These are phyloP conservation scores for Plectranthus barbatus DNA, from an alignment of 257 asterid species.

Conservation along the genomic window DNA sequence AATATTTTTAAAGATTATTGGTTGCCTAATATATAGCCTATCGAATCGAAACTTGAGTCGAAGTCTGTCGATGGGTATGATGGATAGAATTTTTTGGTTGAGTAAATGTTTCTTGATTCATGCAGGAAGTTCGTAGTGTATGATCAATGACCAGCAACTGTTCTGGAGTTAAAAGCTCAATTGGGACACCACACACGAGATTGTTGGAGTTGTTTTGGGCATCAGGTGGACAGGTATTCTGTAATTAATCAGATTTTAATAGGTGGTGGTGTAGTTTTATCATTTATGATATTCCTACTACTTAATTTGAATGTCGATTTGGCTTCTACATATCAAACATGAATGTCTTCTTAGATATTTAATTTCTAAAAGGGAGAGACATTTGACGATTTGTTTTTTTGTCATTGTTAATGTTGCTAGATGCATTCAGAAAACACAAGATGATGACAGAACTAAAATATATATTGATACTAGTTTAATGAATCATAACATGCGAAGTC, in stretches of 20 bases:
- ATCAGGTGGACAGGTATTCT: constrained; percentile 4
- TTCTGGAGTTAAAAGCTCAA: background rate
- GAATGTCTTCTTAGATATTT: background rate
- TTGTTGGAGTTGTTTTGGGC: background rate
- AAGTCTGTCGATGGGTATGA: too few species aligned
- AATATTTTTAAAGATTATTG: background rate
- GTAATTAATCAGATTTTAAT: constrained; percentile 2
- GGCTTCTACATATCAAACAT: too few species aligned
- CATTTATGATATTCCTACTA: too few species aligned
- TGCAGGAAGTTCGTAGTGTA: background rate
- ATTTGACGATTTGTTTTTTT: background rate
- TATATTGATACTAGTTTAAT: too few species aligned
- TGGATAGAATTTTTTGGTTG: too few species aligned
- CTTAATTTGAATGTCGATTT: background rate
- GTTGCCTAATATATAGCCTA: too few species aligned
- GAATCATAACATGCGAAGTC: too few species aligned
- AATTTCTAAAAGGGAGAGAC: background rate
- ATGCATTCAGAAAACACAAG: background rate
- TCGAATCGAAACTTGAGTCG: too few species aligned
- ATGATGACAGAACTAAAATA: background rate
- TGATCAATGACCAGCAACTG: background rate
- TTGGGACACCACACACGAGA: background rate
- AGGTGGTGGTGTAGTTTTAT: background rate
- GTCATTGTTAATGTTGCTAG: background rate
- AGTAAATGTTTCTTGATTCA: too few species aligned